Base-by-base conservation (phyloP, 2,329 filamentous ascomycete species). In the Cadophora sp. region DNA sequence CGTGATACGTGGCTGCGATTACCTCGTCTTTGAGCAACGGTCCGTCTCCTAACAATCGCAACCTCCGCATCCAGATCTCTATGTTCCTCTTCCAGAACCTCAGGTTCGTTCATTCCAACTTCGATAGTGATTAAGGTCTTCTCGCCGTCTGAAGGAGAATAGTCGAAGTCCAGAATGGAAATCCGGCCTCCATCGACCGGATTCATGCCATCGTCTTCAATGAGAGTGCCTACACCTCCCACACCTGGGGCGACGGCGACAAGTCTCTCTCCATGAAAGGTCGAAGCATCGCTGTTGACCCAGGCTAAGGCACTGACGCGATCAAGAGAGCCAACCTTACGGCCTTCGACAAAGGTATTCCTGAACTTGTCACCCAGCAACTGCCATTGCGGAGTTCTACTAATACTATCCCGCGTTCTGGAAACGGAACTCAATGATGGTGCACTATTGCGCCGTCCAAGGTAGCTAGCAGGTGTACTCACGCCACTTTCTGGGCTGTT, bases 171-270 rank as follows among this genome's bases (percentile, higher is more conserved):
- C 53, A 94, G 81, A 9, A 95, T 80, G 11, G 87, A 85, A 51
- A 96, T 81, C 68, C 92, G 85, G 16, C 92, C 92, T 7, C 92
- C 91, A 73, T 95, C 92, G n/a, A 92, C 85, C 70, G 92, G 92
- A 73, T 91, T 87, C 61, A 90, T 85, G 56, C 87, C 88, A 71
- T 93, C 91, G 70, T 93, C 89, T 65, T 92, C 90, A 16, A 58
- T 68, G 3, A 87, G 84, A 50, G 86, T 80, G 8, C 82, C 80
- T 66, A 86, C 83, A 0, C 84, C 81, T 30, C 87, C 83, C 20
- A 92, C 87, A 39, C 91, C 92, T 27, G 89, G 88, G 6, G 92
- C 91, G 48, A 91, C 89, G 39, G 91, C 84, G n/a, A 94, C 83
- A 27, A 96, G 80, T 53, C 84, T 83, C 73, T 88, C 86, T 66